Percentiles rank a stretch among this genome's conserved stretches.
phyloP scores from a whole-genome alignment of 768 basidiomycete species.

The Termitomyces sp. region DNA sequence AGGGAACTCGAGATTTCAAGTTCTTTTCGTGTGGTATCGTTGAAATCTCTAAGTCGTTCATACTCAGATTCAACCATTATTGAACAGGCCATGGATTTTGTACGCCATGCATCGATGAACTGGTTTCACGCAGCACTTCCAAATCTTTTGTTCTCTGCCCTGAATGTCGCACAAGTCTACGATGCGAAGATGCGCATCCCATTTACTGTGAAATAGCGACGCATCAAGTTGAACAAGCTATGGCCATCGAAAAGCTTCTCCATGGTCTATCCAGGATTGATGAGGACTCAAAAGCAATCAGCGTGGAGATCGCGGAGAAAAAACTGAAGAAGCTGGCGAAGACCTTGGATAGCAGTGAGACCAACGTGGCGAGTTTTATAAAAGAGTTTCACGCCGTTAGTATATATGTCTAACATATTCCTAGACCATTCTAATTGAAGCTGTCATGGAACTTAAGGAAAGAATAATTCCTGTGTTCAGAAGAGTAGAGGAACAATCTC shows the following conservation, averaged over 20 bases:
- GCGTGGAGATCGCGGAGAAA: slow-evolving; percentile 32
- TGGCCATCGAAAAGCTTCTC: slow-evolving; percentile 22
- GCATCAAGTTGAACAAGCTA: slow-evolving; percentile 26
- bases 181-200: slow-evolving; percentile 14
- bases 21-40: slow-evolving; percentile 35
- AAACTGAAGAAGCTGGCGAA: slow-evolving; percentile 31
- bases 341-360: slow-evolving; percentile 20
- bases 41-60: not conserved
- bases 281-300: slow-evolving; percentile 28
- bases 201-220: slow-evolving; percentile 25
- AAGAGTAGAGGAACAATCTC: slow-evolving; percentile 25
- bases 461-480: slow-evolving; percentile 39
- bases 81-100: slow-evolving; percentile 42
- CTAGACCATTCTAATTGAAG: slow-evolving; percentile 31
- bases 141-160: slow-evolving; percentile 14
- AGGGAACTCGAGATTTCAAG: slow-evolving; percentile 22
- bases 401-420: not conserved
- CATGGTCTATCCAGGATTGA: slow-evolving; percentile 35
- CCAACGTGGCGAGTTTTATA: slow-evolving; percentile 25
- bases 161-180: slow-evolving; percentile 17
- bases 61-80: not conserved
- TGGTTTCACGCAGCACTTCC: slow-evolving; percentile 19
- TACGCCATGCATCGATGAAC: slow-evolving; percentile 24
- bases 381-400: not conserved
- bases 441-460: slow-evolving; percentile 37